Evolutionary conservation across 345 rosid genomes (phyloP).

Genomic region (Barbarea vulgaris): DNA sequence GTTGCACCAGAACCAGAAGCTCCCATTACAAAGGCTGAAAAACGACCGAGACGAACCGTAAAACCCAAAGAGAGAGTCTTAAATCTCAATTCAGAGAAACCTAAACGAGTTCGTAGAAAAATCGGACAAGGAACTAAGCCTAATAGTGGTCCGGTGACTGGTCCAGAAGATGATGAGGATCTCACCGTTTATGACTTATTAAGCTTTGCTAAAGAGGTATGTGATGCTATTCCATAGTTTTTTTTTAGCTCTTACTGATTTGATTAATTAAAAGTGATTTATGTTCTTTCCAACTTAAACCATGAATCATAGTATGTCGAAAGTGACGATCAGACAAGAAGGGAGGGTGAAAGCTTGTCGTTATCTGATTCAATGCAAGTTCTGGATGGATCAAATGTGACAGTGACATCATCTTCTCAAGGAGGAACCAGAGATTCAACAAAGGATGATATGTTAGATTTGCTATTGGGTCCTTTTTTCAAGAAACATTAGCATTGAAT

Average conservation of each 20-base stretch:
- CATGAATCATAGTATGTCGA: constrained; percentile 32
- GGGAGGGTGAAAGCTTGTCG: not conserved
- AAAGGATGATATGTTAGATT: constrained; percentile 18
- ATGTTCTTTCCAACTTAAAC: not conserved
- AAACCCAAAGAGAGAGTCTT: constrained; percentile 9
- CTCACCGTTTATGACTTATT: constrained; percentile 38
- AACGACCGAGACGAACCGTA: constrained; percentile 17
- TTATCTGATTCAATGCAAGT: not conserved
- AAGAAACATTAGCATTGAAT: not conserved
- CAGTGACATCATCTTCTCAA: constrained; percentile 3
- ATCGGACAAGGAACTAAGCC: not conserved
- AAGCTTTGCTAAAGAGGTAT: constrained; percentile 40
- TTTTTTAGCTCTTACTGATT: not conserved
- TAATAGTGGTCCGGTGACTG: not conserved
- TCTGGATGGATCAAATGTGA: not conserved
- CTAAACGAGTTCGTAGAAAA: constrained; percentile 1
- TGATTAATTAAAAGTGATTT: not conserved
- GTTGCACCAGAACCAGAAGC: not conserved
- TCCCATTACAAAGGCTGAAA: constrained; percentile 8
- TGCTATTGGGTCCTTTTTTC: constrained; percentile 36
- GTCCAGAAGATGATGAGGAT: constrained; percentile 1
- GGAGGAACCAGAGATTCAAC: constrained; percentile 16
- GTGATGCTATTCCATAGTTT: not conserved
- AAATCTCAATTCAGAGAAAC: constrained; percentile 2
- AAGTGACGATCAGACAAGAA: not conserved